Percentiles rank a stretch among this genome's conserved stretches.
These are phyloP conservation scores for Kokia cookei DNA, from an alignment of 441 rosid species.

Conservation along the genomic window DNA sequence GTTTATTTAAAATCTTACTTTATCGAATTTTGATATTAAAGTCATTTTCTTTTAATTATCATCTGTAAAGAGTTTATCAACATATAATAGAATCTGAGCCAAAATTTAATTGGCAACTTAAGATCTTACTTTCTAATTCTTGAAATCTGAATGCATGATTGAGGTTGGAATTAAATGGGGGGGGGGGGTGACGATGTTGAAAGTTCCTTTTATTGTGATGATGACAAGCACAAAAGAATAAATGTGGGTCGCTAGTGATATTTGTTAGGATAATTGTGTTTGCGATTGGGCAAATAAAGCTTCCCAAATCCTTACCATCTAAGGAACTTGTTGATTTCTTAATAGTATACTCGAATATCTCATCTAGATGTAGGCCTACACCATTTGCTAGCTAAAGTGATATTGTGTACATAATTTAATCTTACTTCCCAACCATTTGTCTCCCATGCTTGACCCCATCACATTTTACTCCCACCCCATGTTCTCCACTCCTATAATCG, in stretches of 20 bases:
- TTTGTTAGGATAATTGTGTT: not conserved
- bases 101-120: not conserved
- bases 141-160: not conserved
- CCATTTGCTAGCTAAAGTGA: not conserved
- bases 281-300: not conserved
- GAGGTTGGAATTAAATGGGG: not conserved
- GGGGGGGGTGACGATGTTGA: not conserved
- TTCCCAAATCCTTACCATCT: not conserved
- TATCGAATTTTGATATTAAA: too few relatives aligned
- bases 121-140: not conserved
- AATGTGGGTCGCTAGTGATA: not conserved
- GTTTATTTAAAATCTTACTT: not conserved
- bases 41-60: too few relatives aligned
- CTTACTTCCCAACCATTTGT: not conserved
- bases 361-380: not conserved
- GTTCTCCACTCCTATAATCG: not conserved
- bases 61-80: too few relatives aligned
- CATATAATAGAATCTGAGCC: too few relatives aligned
- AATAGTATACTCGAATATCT: not conserved
- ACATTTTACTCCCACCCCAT: not conserved
- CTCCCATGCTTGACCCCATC: not conserved
- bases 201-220: not conserved
- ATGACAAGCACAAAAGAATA: not conserved
- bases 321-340: constrained; percentile 1
- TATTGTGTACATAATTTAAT: not conserved